Base-by-base conservation (phyloP, 2,329 filamentous ascomycete species). In the Aureobasidium subglaciale region DNA sequence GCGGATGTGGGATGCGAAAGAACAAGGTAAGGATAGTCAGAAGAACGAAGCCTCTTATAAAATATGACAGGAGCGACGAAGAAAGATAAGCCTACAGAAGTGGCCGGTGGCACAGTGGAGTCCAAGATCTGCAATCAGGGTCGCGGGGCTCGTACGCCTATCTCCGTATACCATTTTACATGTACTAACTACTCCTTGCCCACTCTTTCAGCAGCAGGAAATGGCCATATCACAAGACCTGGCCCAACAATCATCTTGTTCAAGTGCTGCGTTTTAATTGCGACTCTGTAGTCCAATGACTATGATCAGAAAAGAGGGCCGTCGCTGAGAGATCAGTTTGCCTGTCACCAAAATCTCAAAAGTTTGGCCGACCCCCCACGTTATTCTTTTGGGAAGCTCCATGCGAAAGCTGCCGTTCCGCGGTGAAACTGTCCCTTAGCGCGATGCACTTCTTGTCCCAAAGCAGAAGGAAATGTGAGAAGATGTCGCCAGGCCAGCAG, bases 131-230 rank as follows among this genome's bases (percentile, higher is more conserved):
- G 46, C 32, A 30, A 38, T 38, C 22, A 50, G 32, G 43, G 43
- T 48, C 43, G 43, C 20, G 43, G 43, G 43, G 30, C 43, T 25
- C 24, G 16, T 34, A 11, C 6, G 43, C 43, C 43, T 48, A 48
- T 48, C 43, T 48, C 43, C 43, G 43, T 30, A 48, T 48, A 48
- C 43, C 43, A 48, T n/a, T n/a, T n/a, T n/a, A n/a, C n/a, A n/a
- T n/a, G n/a, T n/a, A n/a, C 13, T 10, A 25, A 9, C 9, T 10
- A 25, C 24, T 9, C 32, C 42, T 45, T 45, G 42, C 27, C 42
- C 16, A 27, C 42, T 32, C 11, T 8, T 22, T 8, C 29, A 30
- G 29, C n/a, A n/a, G n/a, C n/a, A n/a, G n/a, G n/a, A n/a, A n/a
- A n/a, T n/a, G n/a, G n/a, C n/a, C n/a, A n/a, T n/a, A 10, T 25